Evolutionary conservation across 2,329 filamentous ascomycete species (phyloP).

Genomic region (Pseudogymnoascus sp.): DNA sequence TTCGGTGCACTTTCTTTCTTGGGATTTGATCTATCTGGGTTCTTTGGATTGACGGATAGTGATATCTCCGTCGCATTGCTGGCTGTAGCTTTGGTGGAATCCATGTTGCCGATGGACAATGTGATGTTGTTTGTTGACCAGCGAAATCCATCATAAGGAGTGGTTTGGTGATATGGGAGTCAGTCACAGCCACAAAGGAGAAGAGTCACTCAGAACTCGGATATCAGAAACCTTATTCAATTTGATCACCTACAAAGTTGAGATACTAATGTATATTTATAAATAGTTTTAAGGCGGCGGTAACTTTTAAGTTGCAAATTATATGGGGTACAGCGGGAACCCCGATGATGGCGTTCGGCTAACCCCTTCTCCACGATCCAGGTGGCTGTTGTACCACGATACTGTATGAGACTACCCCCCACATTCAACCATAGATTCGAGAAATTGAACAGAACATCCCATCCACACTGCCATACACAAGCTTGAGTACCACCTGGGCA

Average conservation of each 20-base stretch:
- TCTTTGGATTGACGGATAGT: constrained; percentile 32
- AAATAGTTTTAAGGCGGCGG: neutral
- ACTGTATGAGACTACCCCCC: neutral
- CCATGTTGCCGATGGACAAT: neutral
- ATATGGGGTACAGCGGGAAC: neutral
- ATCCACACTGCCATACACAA: neutral
- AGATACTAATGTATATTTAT: neutral
- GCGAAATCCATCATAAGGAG: neutral
- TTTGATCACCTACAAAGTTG: neutral
- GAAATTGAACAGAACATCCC: neutral
- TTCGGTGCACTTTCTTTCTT: constrained; percentile 36
- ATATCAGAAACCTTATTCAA: neutral
- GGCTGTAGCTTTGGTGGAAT: neutral
- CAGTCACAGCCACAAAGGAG: neutral
- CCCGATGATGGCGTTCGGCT: neutral
- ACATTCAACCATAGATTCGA: neutral
- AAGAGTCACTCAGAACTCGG: neutral
- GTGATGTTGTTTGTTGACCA: neutral
- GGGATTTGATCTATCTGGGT: constrained; percentile 43
- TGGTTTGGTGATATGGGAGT: neutral
- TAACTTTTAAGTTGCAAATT: neutral
- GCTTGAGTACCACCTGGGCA: neutral
- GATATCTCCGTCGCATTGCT: neutral
- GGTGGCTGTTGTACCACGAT: neutral
- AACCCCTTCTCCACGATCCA: neutral